Evolutionary conservation across 805 yeast genomes (phyloP).

Genomic region (Isabelozyma gotoi): DNA sequence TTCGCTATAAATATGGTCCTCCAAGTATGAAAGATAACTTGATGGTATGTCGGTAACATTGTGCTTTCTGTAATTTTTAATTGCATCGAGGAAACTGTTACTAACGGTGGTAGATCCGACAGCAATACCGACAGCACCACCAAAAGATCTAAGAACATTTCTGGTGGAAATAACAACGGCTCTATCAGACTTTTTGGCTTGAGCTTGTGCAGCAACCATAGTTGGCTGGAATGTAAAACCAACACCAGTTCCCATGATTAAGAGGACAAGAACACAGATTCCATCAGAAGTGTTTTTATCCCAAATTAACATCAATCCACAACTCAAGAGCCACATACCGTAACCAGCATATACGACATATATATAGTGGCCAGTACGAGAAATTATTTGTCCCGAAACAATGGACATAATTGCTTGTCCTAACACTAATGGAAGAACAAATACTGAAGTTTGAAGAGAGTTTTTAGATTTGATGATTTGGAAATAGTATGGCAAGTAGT

Average conservation of each 20-base stretch:
- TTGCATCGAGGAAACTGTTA: conserved; percentile 28
- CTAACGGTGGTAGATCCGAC: conserved; percentile 38
- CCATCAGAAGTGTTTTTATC: conserved; percentile 29
- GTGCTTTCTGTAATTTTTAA: conserved; percentile 10
- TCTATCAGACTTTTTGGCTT: conserved; percentile 49
- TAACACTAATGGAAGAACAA: conserved; percentile 45
- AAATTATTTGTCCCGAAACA: conserved; percentile 45
- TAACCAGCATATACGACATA: conserved; percentile 42
- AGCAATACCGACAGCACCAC: conserved; percentile 63
- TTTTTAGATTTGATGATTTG: conserved; percentile 36
- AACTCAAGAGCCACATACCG: conserved; percentile 40
- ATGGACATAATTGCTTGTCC: conserved; percentile 42
- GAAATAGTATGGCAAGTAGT: conserved; percentile 36
- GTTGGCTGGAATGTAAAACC: conserved; percentile 57
- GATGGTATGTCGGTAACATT: conserved; percentile 10
- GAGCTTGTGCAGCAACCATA: conserved; percentile 56
- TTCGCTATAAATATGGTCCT: conserved; percentile 21
- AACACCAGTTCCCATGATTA: conserved; percentile 31
- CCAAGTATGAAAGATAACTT: conserved; percentile 20
- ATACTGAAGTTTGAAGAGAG: conserved; percentile 40
- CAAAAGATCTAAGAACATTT: conserved; percentile 56
- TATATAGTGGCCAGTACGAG: conserved; percentile 43
- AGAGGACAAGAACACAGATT: conserved; percentile 11
- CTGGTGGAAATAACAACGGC: conserved; percentile 60
- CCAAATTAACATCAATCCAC: conserved; percentile 35